Evolutionary conservation across 2,329 filamentous ascomycete species (phyloP), one percentile per base, ranked within the genome.

Genomic region (Neobulgaria alba): DNA sequence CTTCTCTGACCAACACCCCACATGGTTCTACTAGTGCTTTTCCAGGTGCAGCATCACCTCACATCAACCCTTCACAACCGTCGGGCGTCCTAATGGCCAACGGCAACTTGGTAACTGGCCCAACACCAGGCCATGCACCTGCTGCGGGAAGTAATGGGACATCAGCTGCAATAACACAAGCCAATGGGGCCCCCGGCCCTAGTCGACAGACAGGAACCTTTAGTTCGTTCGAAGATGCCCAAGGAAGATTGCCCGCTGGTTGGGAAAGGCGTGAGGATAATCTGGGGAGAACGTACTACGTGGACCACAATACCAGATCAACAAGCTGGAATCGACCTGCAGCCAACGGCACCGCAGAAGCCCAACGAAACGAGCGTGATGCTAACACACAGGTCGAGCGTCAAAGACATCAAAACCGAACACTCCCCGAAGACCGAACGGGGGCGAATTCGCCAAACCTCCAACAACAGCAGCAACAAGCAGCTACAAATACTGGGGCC

Each of bases 251-350:
- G 40, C 92, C 92, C 23, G 80, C 85, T 37, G 92, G 92, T 23
- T 98, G 92, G 90, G 92, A 98, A 66, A 80, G 92, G 41, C 79
- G 92, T 42, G 90, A 96, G 63, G 92, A 98, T 61, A 92, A 95
- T 54, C 65, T 96, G 32, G 90, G 92, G 38, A 77, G 92, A 56
- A 96, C 90, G 16, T 98, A 98, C 61, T 98, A 96, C 61, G 92
- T 98, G 38, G 92, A 98, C 58, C 92, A 96, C 62, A 96, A 96
- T 62, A 95, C 89, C 5, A 75, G 92, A 55, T 90, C 92, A 41
- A 98, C 92, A 1, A 96, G 90, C 54, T 98, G 92, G 92, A 90
- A 85, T 54, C 74, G 92, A 45, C 92, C 92, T 5, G 84, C 86
- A n/a, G 73, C 75, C 29, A 80, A 80, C 45, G 83, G 82, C 56